A percentile compares a stretch with the other conserved stretches of the same genome.
These are phyloP conservation scores for Polygonum aviculare DNA, from an alignment of 148 eudicot genomes.

Conservation along the genomic window DNA sequence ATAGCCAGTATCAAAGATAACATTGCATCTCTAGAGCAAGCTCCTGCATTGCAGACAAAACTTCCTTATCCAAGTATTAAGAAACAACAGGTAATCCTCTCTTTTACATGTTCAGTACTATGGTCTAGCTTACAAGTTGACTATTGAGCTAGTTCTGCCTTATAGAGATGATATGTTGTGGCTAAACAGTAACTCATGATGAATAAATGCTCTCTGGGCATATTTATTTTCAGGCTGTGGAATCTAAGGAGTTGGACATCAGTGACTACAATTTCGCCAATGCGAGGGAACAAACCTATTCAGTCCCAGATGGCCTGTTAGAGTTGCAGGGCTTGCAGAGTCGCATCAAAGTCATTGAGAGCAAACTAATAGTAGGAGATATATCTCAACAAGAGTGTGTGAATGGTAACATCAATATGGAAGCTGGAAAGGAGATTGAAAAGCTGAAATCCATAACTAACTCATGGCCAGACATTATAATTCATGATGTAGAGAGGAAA, in stretches of 20 bases:
- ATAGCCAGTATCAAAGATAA: constrained; percentile 57
- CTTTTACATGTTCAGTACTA: background rate
- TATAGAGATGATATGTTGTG: background rate
- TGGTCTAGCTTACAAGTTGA: background rate
- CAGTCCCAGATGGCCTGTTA: constrained; percentile 22
- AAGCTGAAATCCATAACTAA: constrained; percentile 30
- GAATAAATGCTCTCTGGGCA: background rate
- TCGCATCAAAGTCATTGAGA: constrained; percentile 59
- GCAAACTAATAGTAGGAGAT: constrained; percentile 32
- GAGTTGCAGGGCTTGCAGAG: constrained; percentile 54
- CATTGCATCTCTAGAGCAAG: constrained; percentile 51
- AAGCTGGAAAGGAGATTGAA: constrained; percentile 41
- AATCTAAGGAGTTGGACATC: background rate
- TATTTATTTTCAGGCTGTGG: constrained; percentile 19
- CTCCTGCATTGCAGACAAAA: constrained; percentile 33
- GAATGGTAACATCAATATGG: constrained; percentile 24
- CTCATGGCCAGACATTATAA: constrained; percentile 15
- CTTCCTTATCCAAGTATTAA: constrained; percentile 16
- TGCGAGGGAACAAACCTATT: constrained; percentile 15
- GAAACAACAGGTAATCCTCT: constrained; percentile 36
- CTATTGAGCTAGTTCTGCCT: background rate
- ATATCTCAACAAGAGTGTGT: constrained; percentile 22
- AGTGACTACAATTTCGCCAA: constrained; percentile 12
- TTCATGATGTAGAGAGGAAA: constrained; percentile 16
- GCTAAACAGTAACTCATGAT: background rate